These are phyloP conservation scores for Arabidopsis arenosa DNA, from an alignment of 345 rosid species.

Conservation along the genomic window DNA sequence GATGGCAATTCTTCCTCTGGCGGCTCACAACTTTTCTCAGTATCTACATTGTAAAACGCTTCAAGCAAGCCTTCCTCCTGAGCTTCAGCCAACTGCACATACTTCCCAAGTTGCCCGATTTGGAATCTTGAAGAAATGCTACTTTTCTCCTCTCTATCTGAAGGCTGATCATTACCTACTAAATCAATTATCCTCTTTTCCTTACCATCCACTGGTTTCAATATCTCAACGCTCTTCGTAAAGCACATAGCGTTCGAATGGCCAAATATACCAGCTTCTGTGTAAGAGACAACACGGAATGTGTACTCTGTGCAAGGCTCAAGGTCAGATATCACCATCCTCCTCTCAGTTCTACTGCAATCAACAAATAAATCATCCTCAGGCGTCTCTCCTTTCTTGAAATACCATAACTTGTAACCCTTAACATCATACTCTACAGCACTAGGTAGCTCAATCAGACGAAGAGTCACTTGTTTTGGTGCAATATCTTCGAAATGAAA, in stretches of 20 bases:
- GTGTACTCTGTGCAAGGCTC: constrained; percentile 86
- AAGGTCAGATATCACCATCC: constrained; percentile 79
- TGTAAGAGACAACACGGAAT: constrained; percentile 45
- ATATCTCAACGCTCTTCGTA: constrained; percentile 53
- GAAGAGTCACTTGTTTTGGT: constrained; percentile 61
- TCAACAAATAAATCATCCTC: constrained; percentile 61
- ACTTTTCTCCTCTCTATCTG: constrained; percentile 47
- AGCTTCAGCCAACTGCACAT: constrained; percentile 71
- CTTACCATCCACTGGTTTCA: constrained; percentile 49
- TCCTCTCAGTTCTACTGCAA: constrained; percentile 70
- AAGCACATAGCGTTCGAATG: constrained; percentile 45
- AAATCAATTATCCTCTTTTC: constrained; percentile 46
- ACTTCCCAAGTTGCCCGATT: constrained; percentile 74
- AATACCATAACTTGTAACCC: constrained; percentile 95
- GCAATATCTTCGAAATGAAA: constrained; percentile 85
- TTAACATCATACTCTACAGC: constrained; percentile 54
- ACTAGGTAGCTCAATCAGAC: constrained; percentile 66
- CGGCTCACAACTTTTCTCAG: constrained; percentile 63
- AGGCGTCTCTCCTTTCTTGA: constrained; percentile 68
- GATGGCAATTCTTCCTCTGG: constrained; percentile 54
- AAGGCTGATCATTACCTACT: constrained; percentile 49
- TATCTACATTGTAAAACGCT: constrained; percentile 64
- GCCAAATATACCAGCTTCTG: constrained; percentile 46
- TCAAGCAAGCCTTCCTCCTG: constrained; percentile 75
- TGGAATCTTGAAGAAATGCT: constrained; percentile 59